Evolutionary conservation across 805 yeast genomes (phyloP).

Genomic region (Yamadazyma insecticola): DNA sequence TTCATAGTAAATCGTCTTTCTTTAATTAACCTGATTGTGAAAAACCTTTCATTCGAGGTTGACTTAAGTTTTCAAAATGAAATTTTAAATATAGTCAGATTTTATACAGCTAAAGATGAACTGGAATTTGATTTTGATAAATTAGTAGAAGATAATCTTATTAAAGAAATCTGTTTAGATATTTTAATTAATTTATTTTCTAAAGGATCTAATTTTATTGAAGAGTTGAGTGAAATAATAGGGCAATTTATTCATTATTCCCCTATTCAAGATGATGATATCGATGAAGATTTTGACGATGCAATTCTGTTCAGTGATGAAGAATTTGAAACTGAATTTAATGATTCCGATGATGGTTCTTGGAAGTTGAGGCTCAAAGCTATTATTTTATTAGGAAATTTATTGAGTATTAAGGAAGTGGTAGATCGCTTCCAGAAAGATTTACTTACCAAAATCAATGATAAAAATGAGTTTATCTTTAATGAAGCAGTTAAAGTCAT

Average conservation of each 20-base stretch:
- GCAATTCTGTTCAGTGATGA: slow-evolving; percentile 38
- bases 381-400: slow-evolving; percentile 25
- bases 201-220: not conserved
- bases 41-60: slow-evolving; percentile 7
- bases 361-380: slow-evolving; percentile 63
- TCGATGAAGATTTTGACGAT: slow-evolving; percentile 32
- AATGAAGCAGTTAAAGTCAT: slow-evolving; percentile 45
- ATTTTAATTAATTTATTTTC: slow-evolving; percentile 29
- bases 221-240: slow-evolving; percentile 2
- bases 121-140: slow-evolving; percentile 43
- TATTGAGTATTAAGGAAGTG: slow-evolving; percentile 6
- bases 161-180: slow-evolving; percentile 49
- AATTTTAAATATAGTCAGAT: slow-evolving; percentile 15
- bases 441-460: no score
- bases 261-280: slow-evolving; percentile 25
- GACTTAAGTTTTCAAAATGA: slow-evolving; percentile 3
- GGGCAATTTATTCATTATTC: slow-evolving; percentile 24
- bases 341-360: slow-evolving; percentile 43
- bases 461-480: slow-evolving; percentile 47
- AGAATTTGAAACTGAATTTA: slow-evolving; percentile 39
- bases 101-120: slow-evolving; percentile 11
- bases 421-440: no score
- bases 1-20: slow-evolving; percentile 5
- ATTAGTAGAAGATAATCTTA: slow-evolving; percentile 38
- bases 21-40: slow-evolving; percentile 8